Percentiles rank a stretch among this genome's conserved stretches.
Conservation (phyloP, 129 eudicot species). For the Artemisia tridentata region DNA sequence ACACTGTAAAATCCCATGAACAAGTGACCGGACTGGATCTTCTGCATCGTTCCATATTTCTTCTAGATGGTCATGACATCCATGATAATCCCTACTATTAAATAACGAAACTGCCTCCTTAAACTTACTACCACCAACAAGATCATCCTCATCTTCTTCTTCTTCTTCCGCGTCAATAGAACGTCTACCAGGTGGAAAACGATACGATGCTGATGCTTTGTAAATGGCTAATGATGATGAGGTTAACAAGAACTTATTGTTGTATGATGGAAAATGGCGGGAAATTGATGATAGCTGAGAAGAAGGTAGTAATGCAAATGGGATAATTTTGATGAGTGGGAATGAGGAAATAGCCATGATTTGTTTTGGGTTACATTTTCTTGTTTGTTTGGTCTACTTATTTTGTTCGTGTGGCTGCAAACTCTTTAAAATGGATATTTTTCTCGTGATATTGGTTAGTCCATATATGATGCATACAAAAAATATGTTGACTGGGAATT, state of each 20-base stretch:
- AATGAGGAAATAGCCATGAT: constrained; percentile 36
- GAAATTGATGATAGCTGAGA: constrained; percentile 16
- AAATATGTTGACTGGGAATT: no score
- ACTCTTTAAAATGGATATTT: neutral
- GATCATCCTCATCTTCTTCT: constrained; percentile 29
- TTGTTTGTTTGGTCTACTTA: constrained; percentile 7
- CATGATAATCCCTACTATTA: constrained; percentile 68
- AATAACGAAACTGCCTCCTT: constrained; percentile 67
- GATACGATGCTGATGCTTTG: constrained; percentile 44
- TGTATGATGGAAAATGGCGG: constrained; percentile 23
- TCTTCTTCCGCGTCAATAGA: constrained; percentile 43
- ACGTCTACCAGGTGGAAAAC: constrained; percentile 50
- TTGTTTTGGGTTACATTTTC: constrained; percentile 18
- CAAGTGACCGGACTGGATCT: constrained; percentile 67
- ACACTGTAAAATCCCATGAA: constrained; percentile 81
- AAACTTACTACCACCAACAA: constrained; percentile 33
- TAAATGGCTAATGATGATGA: constrained; percentile 14
- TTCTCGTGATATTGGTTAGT: no score
- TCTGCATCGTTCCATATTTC: constrained; percentile 66
- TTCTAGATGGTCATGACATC: constrained; percentile 83
- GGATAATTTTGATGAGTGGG: constrained; percentile 24
- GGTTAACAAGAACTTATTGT: constrained; percentile 7
- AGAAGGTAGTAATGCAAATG: neutral
- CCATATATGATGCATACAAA: no score
- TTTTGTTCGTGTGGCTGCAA: constrained; percentile 20